phyloP scores from a whole-genome alignment of 345 rosid species.

The Psidium guajava region DNA sequence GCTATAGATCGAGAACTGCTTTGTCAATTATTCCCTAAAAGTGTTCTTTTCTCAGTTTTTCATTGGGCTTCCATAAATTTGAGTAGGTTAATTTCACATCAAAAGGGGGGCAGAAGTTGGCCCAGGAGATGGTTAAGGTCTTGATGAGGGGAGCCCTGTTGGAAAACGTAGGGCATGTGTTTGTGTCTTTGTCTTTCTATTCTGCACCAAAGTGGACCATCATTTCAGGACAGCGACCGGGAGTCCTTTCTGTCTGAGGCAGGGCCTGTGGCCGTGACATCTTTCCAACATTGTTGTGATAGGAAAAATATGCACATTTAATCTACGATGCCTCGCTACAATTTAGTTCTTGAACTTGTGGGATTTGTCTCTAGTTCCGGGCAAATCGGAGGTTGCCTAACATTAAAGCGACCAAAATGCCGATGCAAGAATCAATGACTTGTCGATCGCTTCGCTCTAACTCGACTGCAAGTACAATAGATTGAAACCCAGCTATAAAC shows the following conservation, averaged over 20 bases:
- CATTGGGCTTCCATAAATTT: background rate
- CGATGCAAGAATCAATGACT: background rate
- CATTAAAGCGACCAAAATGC: background rate
- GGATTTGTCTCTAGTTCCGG: background rate
- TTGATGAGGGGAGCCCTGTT: background rate
- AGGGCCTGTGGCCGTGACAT: background rate
- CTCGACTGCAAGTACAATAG: background rate
- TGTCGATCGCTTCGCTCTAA: background rate
- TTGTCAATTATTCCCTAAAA: background rate
- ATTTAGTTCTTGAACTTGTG: background rate
- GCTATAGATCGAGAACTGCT: too few relatives aligned
- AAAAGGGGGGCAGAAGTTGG: background rate
- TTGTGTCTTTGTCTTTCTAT: background rate
- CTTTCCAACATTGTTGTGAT: background rate
- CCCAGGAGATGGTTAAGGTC: background rate
- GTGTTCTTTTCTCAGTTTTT: background rate
- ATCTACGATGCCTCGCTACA: background rate
- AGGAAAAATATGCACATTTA: background rate
- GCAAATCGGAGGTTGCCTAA: background rate
- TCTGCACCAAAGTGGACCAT: background rate
- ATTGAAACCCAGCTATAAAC: background rate
- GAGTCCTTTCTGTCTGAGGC: background rate
- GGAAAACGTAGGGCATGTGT: background rate
- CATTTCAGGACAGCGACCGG: background rate
- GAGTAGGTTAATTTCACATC: background rate